phyloP scores from a whole-genome alignment of 768 basidiomycete genomes.

The Lentinula edodes region DNA sequence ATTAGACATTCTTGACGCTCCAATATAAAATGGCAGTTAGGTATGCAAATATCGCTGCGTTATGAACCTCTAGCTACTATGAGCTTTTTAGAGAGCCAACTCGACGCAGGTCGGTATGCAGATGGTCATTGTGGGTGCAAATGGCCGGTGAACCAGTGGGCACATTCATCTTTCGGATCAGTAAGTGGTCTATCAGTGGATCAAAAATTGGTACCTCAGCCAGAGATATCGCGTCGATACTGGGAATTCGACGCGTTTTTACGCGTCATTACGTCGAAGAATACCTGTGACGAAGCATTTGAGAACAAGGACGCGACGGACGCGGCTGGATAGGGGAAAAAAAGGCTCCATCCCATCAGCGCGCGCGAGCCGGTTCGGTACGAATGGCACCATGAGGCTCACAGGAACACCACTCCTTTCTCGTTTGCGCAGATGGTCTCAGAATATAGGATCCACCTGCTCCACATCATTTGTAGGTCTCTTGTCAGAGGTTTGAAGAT shows the following conservation, averaged over 20 bases:
- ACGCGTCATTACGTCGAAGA: constrained; percentile 3
- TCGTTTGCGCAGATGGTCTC: not conserved
- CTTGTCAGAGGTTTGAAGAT: not conserved
- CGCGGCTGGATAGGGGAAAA: not conserved
- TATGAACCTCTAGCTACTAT: too few relatives aligned
- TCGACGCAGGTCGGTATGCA: not conserved
- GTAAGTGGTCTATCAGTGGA: not conserved
- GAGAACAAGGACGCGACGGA: not conserved
- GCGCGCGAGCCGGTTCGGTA: constrained; percentile 3
- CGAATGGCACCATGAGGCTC: constrained; percentile 1
- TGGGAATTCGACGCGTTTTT: constrained; percentile 1
- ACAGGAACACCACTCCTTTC: constrained; percentile 2
- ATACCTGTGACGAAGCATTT: not conserved
- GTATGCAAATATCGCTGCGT: too few relatives aligned
- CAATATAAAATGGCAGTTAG: too few relatives aligned
- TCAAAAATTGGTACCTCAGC: not conserved
- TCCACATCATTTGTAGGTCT: not conserved
- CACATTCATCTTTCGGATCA: not conserved
- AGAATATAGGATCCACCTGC: not conserved
- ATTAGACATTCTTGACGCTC: too few relatives aligned
- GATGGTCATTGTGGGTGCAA: not conserved
- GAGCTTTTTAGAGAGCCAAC: too few relatives aligned
- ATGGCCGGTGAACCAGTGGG: not conserved
- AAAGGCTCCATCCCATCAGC: not conserved
- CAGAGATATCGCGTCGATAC: not conserved